Base-by-base conservation (phyloP, 495 filamentous ascomycete species). In the Aspergillus bridgeri region DNA sequence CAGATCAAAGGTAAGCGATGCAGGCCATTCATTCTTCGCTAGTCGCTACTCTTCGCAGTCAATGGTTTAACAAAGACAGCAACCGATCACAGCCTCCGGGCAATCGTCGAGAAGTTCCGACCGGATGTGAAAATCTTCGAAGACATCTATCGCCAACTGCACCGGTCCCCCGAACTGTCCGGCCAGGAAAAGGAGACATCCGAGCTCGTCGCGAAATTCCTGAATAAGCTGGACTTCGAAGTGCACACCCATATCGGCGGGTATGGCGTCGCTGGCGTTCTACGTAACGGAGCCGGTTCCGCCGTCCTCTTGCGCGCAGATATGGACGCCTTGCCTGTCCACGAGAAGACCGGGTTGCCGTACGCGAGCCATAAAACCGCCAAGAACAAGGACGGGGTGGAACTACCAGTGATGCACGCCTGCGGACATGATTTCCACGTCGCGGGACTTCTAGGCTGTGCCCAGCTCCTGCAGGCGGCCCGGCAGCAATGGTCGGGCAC, bases 341-440 rank as follows among this genome's bases (percentile, higher is more conserved):
- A 75, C 61, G 85, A 89, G 59, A 60, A 73, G 42, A 86, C 83
- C 1, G 77, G 75, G 0, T 67, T 86, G 1, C 67, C 70, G 11
- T 88, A 86, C 60, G 79, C 82, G 0, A 85, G 81, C 64, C 71
- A 60, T 18, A 58, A 59, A 6, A 72, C 70, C 57, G 60, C 66
- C 6, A 75, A 75, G 49, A 73, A 80, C 59, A 58, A 58, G 5
- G 68, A 80, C 20, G 84, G 83, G 3, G 53, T 63, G 0, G 67
- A 70, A 46, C 73, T 75, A 45, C 80, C 82, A 0, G 82, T 85
- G 1, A 86, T 86, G 85, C 85, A 88, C 65, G 83, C 86, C 27
- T 87, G 84, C 66, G 85, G 85, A 1, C 85, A 89, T 57, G 86
- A 89, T 59, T 79, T 83, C 60, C 84, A 89, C 62, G 74, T 86